Evolutionary conservation across 805 yeast species (phyloP).

Genomic region (Barnettozyma vustinii): DNA sequence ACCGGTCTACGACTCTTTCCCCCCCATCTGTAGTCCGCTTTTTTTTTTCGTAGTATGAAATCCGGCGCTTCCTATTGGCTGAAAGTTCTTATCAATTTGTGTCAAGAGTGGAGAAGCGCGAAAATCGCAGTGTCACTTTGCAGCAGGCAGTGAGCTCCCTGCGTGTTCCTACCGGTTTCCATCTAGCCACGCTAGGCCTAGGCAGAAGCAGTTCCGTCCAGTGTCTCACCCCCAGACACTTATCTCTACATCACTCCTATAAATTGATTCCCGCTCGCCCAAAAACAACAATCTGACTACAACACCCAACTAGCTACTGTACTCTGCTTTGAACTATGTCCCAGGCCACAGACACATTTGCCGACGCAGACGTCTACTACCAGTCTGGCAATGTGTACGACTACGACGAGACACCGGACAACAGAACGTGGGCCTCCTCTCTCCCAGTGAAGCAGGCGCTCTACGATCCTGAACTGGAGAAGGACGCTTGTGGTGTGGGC

Average conservation of each 20-base stretch:
- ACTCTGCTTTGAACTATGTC: constrained; percentile 1
- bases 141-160: not conserved
- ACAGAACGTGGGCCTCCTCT: constrained; percentile 88
- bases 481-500: constrained; percentile 99
- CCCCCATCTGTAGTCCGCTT: not conserved
- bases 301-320: not conserved
- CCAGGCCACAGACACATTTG: constrained; percentile 5
- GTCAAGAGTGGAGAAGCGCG: not conserved
- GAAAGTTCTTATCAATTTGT: not conserved
- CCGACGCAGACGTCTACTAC: constrained; percentile 12
- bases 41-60: not conserved
- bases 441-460: constrained; percentile 84
- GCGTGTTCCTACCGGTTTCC: not conserved
- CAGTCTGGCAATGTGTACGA: constrained; percentile 22
- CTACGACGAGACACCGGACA: constrained; percentile 72
- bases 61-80: not conserved
- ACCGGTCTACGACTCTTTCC: not conserved
- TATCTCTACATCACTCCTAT: not conserved
- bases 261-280: not conserved
- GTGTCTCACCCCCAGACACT: not conserved
- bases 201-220: not conserved
- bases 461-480: constrained; percentile 89
- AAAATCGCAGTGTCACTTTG: not conserved
- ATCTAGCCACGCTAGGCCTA: not conserved
- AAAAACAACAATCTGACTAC: not conserved